Base-by-base conservation (phyloP, 805 yeast species). In the Lipomyces anomalus region DNA sequence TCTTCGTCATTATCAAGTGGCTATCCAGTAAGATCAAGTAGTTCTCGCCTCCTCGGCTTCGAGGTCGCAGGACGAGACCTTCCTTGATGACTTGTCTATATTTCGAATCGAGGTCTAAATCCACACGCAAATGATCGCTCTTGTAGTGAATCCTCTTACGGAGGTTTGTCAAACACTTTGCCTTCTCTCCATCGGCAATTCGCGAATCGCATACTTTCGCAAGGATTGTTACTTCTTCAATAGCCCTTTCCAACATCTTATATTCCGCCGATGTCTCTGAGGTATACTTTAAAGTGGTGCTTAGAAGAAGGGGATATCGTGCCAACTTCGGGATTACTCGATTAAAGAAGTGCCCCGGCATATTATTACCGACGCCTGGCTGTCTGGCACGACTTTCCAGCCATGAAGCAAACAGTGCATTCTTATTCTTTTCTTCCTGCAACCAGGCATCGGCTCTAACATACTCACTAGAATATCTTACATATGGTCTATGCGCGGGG, bases 21-120 rank as follows among this genome's bases (percentile, higher is more conserved):
- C 86, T 84, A 59, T 86, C 95, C 42, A 86, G 64, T 23, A 86
- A 64, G 17, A 84, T 75, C 21, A 83, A 56, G 52, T 76, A 70
- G 1, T 69, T 64, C 0, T 72, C 66, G 38, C 82, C 90, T 11
- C 84, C 78, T 47, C 80, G 78, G 45, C 82, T 70, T 1, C 80
- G 78, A 45, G 81, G 70, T 1, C 67, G 56, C 16, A 34, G 42
- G 16, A 83, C 72, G 22, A 72, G 74, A 0, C 88, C 92, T 7
- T 80, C 67, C 52, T 68, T 69, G 37, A 81, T 61, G 22, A 85
- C 65, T 51, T 68, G 73, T 53, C 95, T 69, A 40, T 76, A 73
- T 11, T 69, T 68, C 24, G 82, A 78, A 3, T 64, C 65, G 35
- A 82, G 64, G 37, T 75, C 72, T 34, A 82, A 60, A 48, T 79